A percentile compares a stretch with the other conserved stretches of the same genome.
Conservation (phyloP, 73 alveolate species). For the Paraurostyla sp. region DNA sequence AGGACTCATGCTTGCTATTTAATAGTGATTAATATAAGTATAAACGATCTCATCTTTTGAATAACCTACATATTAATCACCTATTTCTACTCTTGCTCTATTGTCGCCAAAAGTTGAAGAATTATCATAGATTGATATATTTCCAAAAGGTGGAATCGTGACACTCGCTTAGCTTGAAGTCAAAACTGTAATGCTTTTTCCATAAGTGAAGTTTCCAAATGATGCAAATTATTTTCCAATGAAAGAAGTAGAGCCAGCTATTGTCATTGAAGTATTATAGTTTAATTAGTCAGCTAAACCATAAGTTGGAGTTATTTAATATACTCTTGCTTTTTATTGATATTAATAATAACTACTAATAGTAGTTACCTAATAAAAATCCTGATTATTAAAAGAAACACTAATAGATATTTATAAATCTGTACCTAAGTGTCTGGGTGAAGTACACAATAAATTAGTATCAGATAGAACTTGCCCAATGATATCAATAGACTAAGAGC, state of each 20-base stretch:
- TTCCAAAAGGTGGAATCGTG: background rate
- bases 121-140: constrained; percentile 40
- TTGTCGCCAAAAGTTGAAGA: constrained; percentile 48
- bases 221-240: background rate
- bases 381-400: constrained; percentile 3
- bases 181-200: background rate
- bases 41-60: constrained; percentile 35
- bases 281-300: constrained; percentile 29
- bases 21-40: constrained; percentile 8
- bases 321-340: constrained; percentile 17
- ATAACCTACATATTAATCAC: background rate
- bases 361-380: constrained; percentile 18
- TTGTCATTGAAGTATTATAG: background rate
- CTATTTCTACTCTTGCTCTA: constrained; percentile 55
- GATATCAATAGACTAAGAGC: constrained; percentile 1
- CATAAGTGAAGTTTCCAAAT: constrained; percentile 30
- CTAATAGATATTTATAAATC: constrained; percentile 13
- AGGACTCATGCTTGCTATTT: constrained; percentile 5
- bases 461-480: background rate
- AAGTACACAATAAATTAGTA: background rate
- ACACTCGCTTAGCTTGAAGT: background rate
- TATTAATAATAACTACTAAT: background rate
- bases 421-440: constrained; percentile 34
- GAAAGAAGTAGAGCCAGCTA: constrained; percentile 18
- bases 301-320: constrained; percentile 39